Conservation (phyloP, 2,329 filamentous ascomycete species). For the Rasamsonia emersonii region DNA sequence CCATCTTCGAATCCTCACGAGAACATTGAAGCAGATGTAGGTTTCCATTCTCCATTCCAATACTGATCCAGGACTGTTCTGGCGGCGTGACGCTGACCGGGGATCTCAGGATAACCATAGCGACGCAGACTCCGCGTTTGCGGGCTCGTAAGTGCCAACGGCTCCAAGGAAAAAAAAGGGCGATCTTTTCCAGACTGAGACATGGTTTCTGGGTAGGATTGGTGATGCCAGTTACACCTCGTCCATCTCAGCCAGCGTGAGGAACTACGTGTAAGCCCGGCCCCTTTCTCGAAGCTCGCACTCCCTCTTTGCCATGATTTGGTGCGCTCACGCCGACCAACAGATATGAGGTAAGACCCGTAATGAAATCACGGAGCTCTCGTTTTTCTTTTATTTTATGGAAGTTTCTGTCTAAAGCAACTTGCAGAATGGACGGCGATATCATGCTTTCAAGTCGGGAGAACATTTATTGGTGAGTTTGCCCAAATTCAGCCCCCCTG, state of each 20-base stretch:
- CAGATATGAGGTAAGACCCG: constrained; percentile 10
- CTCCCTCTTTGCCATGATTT: not conserved
- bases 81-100: not conserved
- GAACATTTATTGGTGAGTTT: constrained; percentile 11
- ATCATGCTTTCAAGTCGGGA: constrained; percentile 17
- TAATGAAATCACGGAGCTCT: too few species aligned
- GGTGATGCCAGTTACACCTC: constrained; percentile 10
- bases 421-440: constrained; percentile 19
- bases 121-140: constrained; percentile 10
- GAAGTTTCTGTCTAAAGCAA: too few species aligned
- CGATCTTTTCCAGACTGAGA: too few species aligned
- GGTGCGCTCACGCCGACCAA: too few species aligned
- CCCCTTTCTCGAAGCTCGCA: not conserved
- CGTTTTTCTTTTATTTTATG: too few species aligned
- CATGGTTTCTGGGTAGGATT: constrained; percentile 4
- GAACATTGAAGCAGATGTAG: constrained; percentile 9
- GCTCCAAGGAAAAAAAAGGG: too few species aligned
- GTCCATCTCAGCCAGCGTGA: constrained; percentile 9
- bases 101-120: constrained; percentile 2
- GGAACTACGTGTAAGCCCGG: constrained; percentile 10
- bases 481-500: not conserved
- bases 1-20: constrained; percentile 4
- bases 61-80: not conserved
- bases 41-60: constrained; percentile 2
- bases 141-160: constrained; percentile 9